phyloP scores from a whole-genome alignment of 2,329 filamentous ascomycete species.

The Cladosporium sp. region DNA sequence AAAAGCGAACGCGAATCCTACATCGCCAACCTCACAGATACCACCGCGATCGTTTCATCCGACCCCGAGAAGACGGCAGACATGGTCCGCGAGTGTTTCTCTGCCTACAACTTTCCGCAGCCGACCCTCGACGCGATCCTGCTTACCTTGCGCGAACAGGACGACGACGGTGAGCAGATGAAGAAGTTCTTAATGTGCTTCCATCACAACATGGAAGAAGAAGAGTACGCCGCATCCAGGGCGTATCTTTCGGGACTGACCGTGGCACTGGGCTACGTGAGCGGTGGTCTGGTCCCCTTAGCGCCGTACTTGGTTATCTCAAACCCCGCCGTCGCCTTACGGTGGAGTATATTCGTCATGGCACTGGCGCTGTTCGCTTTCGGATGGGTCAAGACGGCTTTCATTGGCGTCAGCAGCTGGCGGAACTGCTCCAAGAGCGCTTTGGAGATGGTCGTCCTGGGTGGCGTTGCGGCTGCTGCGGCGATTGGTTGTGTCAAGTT shows the following conservation, averaged over 20 bases:
- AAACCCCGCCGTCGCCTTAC: constrained; percentile 42
- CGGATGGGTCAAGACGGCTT: constrained; percentile 56
- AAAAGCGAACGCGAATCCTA: constrained; percentile 47
- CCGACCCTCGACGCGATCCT: constrained; percentile 16
- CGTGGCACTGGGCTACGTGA: constrained; percentile 61
- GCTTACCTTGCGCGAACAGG: constrained; percentile 1
- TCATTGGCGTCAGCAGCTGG: constrained; percentile 35
- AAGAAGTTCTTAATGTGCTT: constrained; percentile 43
- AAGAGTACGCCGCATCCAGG: constrained; percentile 34
- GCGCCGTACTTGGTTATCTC: constrained; percentile 58
- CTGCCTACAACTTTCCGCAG: constrained; percentile 35
- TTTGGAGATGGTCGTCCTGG: constrained; percentile 58
- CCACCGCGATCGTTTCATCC: constrained; percentile 32
- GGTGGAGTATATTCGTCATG: constrained; percentile 51
- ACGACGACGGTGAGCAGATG: constrained; percentile 25
- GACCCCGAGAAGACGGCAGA: constrained; percentile 32
- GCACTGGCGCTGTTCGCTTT: constrained; percentile 54
- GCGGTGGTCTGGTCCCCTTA: constrained; percentile 62
- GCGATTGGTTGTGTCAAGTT: constrained; percentile 55
- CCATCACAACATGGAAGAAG: constrained; percentile 39
- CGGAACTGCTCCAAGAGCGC: constrained; percentile 53
- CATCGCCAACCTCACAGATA: constrained; percentile 38
- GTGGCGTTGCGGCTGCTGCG: constrained; percentile 58
- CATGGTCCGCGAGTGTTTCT: constrained; percentile 38
- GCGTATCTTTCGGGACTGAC: constrained; percentile 53